Percentiles rank a stretch among this genome's conserved stretches.
phyloP scores from a whole-genome alignment of 2,329 filamentous ascomycete species.

The Cercospora citrullina region DNA sequence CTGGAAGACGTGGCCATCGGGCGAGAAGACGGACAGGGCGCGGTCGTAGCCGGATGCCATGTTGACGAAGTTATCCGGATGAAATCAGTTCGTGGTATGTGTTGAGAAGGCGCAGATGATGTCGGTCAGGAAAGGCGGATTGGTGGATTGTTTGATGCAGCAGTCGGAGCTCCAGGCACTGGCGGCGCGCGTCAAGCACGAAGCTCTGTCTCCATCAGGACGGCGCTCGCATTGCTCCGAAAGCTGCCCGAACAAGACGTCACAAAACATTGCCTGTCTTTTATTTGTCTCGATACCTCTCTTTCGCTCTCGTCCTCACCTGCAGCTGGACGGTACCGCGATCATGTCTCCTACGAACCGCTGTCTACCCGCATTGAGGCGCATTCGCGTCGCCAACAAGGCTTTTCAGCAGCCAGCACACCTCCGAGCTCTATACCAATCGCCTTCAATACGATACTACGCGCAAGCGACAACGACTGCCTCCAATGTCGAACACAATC shows the following conservation, averaged over 20 bases:
- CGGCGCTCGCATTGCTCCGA: slow-evolving; percentile 4
- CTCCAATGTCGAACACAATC: slow-evolving; percentile 33
- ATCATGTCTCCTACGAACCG: slow-evolving; percentile 32
- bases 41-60: slow-evolving; percentile 98
- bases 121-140: slow-evolving; percentile 6
- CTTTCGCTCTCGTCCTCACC: slow-evolving; percentile 1
- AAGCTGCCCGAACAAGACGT: slow-evolving; percentile 5
- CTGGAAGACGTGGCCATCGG: slow-evolving; percentile 99
- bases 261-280: slow-evolving; percentile 3
- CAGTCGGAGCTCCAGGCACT: slow-evolving; percentile 20
- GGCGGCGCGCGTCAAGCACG: not conserved
- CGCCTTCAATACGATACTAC: slow-evolving; percentile 17
- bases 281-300: slow-evolving; percentile 1
- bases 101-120: not conserved
- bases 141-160: slow-evolving; percentile 7
- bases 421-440: slow-evolving; percentile 31
- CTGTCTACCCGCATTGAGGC: slow-evolving; percentile 34
- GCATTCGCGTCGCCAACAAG: slow-evolving; percentile 36
- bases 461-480: slow-evolving; percentile 37
- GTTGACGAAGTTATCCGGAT: slow-evolving; percentile 25
- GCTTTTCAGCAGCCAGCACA: slow-evolving; percentile 34
- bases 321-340: not conserved
- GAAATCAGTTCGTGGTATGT: not conserved
- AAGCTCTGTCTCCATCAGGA: not conserved
- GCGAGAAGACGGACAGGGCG: slow-evolving; percentile 98